These are phyloP conservation scores for Serendipita sp. DNA, from an alignment of 768 basidiomycete species.

Conservation along the genomic window DNA sequence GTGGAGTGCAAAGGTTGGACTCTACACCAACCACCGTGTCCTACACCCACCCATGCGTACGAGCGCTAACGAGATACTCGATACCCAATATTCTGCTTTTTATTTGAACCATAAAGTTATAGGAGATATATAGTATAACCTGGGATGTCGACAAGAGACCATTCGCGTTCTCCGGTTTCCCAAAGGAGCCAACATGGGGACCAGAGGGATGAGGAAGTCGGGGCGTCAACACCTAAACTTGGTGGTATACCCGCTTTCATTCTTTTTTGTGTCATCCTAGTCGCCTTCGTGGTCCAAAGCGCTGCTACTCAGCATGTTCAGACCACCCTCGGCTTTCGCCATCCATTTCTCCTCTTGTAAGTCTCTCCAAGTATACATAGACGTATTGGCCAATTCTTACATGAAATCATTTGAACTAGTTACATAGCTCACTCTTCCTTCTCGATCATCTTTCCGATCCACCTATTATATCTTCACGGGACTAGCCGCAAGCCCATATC, in stretches of 20 bases:
- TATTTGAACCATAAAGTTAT: too few relatives aligned
- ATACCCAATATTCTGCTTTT: too few relatives aligned
- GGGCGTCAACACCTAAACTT: slow-evolving; percentile 17
- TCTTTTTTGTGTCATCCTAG: slow-evolving; percentile 41
- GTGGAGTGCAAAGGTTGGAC: too few relatives aligned
- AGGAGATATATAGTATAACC: too few relatives aligned
- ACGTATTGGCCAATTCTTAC: not conserved
- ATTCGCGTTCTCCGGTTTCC: too few relatives aligned
- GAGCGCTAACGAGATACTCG: too few relatives aligned
- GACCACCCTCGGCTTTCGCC: slow-evolving; percentile 54
- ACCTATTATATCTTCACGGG: slow-evolving; percentile 47
- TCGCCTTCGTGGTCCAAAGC: slow-evolving; percentile 64
- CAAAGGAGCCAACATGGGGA: too few relatives aligned
- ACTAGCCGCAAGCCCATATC: slow-evolving; percentile 32
- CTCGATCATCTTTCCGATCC: slow-evolving; percentile 62
- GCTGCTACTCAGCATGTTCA: slow-evolving; percentile 77
- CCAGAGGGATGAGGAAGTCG: too few relatives aligned
- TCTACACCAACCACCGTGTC: too few relatives aligned
- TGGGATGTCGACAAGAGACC: too few relatives aligned
- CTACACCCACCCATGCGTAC: too few relatives aligned
- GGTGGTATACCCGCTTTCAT: slow-evolving; percentile 34
- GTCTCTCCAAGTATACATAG: slow-evolving; percentile 15
- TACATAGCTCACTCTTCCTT: slow-evolving; percentile 80
- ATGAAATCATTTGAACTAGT: slow-evolving; percentile 23
- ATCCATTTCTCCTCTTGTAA: slow-evolving; percentile 82